Base-by-base conservation (phyloP, 257 asterid genomes). In the Solanum pimpinellifolium region DNA sequence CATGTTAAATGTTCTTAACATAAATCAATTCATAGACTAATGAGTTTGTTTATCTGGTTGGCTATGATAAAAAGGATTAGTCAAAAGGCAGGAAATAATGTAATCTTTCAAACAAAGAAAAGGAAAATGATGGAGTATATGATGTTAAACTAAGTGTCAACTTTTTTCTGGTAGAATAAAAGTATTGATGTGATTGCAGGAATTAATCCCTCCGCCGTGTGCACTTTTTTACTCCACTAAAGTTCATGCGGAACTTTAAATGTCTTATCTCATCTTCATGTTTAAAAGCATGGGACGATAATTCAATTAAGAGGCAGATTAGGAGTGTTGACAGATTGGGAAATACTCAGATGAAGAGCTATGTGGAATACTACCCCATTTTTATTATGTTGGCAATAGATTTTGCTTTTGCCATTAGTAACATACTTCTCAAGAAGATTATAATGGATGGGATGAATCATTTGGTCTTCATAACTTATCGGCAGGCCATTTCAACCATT, bases 391-490 rank as follows among this genome's bases (percentile, higher is more conserved):
- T 91, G 80, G 93, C 88, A 29, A 93, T 94, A 42, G 96, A 93
- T 90, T 66, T 89, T 9, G 93, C 93, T 83, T 94, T 94, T 52
- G 96, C 98, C 16, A 62, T 94, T 75, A 89, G 91, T 46, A 95
- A 95, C 87, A 90, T 95, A 90, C 97, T 95, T 87, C 93, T 95
- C 70, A 93, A 94, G 92, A 91, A 90, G 75, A 90, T 95, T 18
- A 90, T 93, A 56, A 85, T 80, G 77, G 94, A 92, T 37, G 98
- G 98, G 66, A 89, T 92, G 84, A 90, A 93, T 70, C 95, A 87
- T 89, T 85, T 92, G 90, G 98, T 94, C 25, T 95, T 95, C 93
- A 93, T 95, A 82, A 95, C 98, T 29, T 94, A 94, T 85, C 94
- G 98, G 15, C 98, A 95, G 92, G 4, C 91, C 7, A 87, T 93